Conservation (phyloP, 768 basidiomycete genomes). For the Rhizopogon vesiculosus region DNA sequence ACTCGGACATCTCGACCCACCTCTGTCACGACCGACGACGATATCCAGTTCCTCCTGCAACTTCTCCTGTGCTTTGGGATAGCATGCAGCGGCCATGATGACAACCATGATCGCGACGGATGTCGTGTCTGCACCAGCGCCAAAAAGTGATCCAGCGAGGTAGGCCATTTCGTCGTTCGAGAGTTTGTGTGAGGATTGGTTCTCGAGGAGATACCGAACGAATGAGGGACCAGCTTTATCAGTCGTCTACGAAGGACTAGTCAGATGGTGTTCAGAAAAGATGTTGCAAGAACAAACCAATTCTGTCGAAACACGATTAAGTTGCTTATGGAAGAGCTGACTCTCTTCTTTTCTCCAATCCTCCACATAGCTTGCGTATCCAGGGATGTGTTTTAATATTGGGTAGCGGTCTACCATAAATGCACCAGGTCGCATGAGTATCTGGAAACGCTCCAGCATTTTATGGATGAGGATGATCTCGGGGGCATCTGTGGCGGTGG, state of each 20-base stretch:
- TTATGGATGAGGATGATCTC: constrained; percentile 30
- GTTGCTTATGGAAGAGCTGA: constrained; percentile 47
- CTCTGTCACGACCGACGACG: constrained; percentile 42
- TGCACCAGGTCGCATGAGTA: constrained; percentile 31
- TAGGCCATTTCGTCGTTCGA: constrained; percentile 57
- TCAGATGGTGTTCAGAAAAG: constrained; percentile 9
- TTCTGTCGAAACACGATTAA: constrained; percentile 39
- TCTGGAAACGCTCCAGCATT: constrained; percentile 30
- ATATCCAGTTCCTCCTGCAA: constrained; percentile 54
- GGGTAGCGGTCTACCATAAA: constrained; percentile 32
- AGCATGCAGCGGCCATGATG: constrained; percentile 54
- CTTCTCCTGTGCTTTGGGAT: constrained; percentile 45
- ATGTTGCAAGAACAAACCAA: constrained; percentile 28
- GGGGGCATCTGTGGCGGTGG: constrained; percentile 23
- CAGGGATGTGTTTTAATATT: constrained; percentile 46
- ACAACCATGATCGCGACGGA: constrained; percentile 52
- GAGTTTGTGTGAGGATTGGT: constrained; percentile 48
- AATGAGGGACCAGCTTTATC: constrained; percentile 37
- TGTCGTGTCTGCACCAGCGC: constrained; percentile 64
- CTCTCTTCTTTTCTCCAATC: constrained; percentile 54
- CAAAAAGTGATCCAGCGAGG: constrained; percentile 60
- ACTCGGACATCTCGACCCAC: constrained; percentile 7
- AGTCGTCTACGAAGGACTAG: constrained; percentile 8
- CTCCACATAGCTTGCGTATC: constrained; percentile 52
- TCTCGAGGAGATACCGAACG: constrained; percentile 53